These are phyloP conservation scores for Coccinonectria pachysandricola DNA, from an alignment of 2,329 filamentous ascomycete species.

Conservation along the genomic window DNA sequence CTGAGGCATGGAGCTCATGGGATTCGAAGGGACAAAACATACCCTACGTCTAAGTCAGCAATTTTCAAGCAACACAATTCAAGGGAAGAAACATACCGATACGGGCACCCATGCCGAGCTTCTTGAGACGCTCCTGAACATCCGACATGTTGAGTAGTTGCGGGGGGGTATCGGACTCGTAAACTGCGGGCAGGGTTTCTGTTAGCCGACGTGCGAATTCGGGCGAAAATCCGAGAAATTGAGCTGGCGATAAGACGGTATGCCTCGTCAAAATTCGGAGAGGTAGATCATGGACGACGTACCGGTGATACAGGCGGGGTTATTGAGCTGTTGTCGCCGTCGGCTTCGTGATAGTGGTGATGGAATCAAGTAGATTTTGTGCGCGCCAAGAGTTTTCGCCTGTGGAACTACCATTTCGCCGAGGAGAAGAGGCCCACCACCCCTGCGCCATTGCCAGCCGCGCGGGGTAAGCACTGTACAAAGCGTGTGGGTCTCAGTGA, in stretches of 20 bases:
- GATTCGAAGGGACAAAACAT: constrained; percentile 17
- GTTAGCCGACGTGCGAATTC: constrained; percentile 18
- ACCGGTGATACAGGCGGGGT: constrained; percentile 25
- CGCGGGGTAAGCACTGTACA: constrained; percentile 14
- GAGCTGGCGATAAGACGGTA: no score
- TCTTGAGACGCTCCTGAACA: constrained; percentile 50
- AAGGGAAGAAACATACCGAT: constrained; percentile 66
- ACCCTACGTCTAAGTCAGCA: constrained; percentile 24
- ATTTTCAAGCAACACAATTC: no score
- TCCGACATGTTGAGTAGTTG: constrained; percentile 39
- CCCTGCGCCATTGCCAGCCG: constrained; percentile 13
- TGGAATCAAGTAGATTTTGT: constrained; percentile 32
- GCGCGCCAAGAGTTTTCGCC: constrained; percentile 36
- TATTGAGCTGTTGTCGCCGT: constrained; percentile 28
- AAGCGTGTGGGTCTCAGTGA: constrained; percentile 1
- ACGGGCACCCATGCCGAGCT: constrained; percentile 42
- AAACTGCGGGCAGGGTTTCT: constrained; percentile 18
- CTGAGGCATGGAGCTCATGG: constrained; percentile 7
- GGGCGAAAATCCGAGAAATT: constrained; percentile 11
- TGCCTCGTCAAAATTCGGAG: constrained; percentile 4
- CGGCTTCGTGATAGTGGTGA: constrained; percentile 24
- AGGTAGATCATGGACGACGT: constrained; percentile 14
- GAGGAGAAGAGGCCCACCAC: constrained; percentile 8
- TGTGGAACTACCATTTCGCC: constrained; percentile 30
- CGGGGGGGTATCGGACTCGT: constrained; percentile 21